A percentile compares a stretch with the other conserved stretches of the same genome.
phyloP scores from a whole-genome alignment of 2,329 filamentous ascomycete genomes.

The Penicillium polonicum region DNA sequence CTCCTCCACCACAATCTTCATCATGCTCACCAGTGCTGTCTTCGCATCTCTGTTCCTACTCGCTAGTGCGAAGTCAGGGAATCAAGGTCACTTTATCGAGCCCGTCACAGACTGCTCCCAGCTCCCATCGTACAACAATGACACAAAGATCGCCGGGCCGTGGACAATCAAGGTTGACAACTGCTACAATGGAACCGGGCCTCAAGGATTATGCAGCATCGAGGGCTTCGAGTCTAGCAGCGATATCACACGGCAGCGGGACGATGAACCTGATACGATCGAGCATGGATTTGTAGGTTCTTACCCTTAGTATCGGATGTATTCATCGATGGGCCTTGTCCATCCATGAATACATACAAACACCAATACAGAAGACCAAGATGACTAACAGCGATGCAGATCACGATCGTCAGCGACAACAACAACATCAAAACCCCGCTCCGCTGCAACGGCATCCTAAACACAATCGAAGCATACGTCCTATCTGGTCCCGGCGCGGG shows the following conservation, averaged over 20 bases:
- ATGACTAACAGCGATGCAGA: constrained; percentile 2
- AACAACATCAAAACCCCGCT: constrained; percentile 6
- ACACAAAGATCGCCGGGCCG: constrained; percentile 14
- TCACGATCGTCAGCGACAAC: constrained; percentile 7
- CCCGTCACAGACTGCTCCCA: constrained; percentile 8
- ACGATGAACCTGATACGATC: constrained; percentile 4
- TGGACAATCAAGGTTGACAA: constrained; percentile 12
- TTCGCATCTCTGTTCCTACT: constrained; percentile 2
- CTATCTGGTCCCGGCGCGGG: constrained; percentile 7
- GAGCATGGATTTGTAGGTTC: constrained; percentile 12
- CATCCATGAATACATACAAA: too few species aligned
- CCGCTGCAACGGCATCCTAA: constrained; percentile 18
- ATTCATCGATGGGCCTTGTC: neutral
- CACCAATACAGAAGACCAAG: too few species aligned
- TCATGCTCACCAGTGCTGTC: neutral
- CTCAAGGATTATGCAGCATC: constrained; percentile 1
- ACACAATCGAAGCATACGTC: constrained; percentile 14
- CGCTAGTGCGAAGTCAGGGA: constrained; percentile 1
- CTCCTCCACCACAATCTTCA: neutral
- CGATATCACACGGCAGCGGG: constrained; percentile 10
- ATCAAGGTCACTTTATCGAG: neutral
- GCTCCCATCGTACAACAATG: constrained; percentile 12
- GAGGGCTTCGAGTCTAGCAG: constrained; percentile 12
- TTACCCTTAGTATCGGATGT: too few species aligned
- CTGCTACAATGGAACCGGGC: constrained; percentile 6